Evolutionary conservation across 371 early-diverging fungal genomes (phyloP), one percentile per base, ranked within the genome.

Genomic region (Apophysomyces elegans): DNA sequence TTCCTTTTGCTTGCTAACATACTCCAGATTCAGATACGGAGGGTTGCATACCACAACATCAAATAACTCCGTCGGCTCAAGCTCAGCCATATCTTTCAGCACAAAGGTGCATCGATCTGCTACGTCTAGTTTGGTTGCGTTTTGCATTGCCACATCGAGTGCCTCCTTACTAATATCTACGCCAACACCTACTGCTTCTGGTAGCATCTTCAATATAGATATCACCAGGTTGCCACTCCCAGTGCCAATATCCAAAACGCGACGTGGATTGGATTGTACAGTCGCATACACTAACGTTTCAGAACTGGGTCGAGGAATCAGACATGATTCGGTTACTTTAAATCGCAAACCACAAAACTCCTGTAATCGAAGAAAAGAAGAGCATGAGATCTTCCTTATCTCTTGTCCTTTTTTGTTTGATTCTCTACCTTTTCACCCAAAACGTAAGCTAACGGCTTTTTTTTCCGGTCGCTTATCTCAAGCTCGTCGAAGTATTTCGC

Each of bases 41-140:
- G 92, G 92, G 58, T 93, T 92, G 68, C 91, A 93, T 0, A 89
- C 85, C 5, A 91, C 68, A n/a, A 92, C 43, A 69, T 90, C 88
- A 62, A 83, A 90, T 0, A 83, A 72, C 7, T 63, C 58, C 32
- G 37, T 21, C 7, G 44, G 37, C 4, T 43, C 59, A 45, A 87
- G 38, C 21, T 60, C n/a, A 5, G 78, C 69, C 75, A 91, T 78
- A 16, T 84, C 82, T 36, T 81, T 71, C 13, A 63, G 18, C 0
- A 69, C 56, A 60, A 86, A 84, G 1, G 44, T 56, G 0, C 74
- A 77, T 13, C 81, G 79, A 0, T 63, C 60, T 0, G 45, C 54
- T 26, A 85, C 56, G 2, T 45, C 68, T 38, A 85, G 80, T 9
- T 71, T 41, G 0, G 38, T 47, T 8, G 71, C 62, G 68, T 90